Evolutionary conservation across 352 stramenopile genomes (phyloP).

Genomic region (Pythium aristosporum): DNA sequence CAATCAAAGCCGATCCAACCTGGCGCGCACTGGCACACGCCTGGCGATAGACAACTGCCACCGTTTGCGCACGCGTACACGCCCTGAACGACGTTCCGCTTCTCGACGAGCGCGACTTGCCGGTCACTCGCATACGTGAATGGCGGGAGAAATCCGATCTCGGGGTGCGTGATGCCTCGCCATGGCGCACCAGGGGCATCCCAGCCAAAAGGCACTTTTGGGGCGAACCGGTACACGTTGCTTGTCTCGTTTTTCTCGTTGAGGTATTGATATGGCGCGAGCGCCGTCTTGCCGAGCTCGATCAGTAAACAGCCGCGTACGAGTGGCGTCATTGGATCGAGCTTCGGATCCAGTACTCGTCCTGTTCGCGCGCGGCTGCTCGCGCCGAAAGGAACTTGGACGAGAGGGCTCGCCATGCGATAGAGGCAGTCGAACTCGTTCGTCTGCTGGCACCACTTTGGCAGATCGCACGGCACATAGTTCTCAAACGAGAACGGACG

Average conservation of each 20-base stretch:
- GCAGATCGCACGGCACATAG: constrained; percentile 91
- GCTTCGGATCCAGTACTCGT: constrained; percentile 24
- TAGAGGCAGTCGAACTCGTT: constrained; percentile 92
- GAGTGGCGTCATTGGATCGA: constrained; percentile 22
- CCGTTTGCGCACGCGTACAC: constrained; percentile 95
- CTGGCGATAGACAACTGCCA: constrained; percentile 89
- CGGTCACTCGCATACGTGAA: constrained; percentile 68
- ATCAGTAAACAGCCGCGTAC: constrained; percentile 65
- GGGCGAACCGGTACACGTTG: constrained; percentile 81
- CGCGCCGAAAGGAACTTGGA: constrained; percentile 38
- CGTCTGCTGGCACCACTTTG: constrained; percentile 90
- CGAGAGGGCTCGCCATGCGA: constrained; percentile 39
- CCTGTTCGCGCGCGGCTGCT: constrained; percentile 30
- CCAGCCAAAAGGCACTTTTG: constrained; percentile 81
- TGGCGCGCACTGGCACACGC: constrained; percentile 88
- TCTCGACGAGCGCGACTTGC: constrained; percentile 91
- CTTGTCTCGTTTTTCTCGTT: constrained; percentile 73
- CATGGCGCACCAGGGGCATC: constrained; percentile 61
- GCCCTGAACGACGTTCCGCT: constrained; percentile 85
- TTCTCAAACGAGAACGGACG: constrained; percentile 61
- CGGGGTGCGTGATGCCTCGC: constrained; percentile 50
- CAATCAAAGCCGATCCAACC: constrained; percentile 97
- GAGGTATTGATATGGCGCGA: constrained; percentile 90
- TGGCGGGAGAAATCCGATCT: constrained; percentile 56
- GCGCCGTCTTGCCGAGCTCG: constrained; percentile 76